These are phyloP conservation scores for Calonectria crousiana DNA, from an alignment of 2,329 filamentous ascomycete species.

Conservation along the genomic window DNA sequence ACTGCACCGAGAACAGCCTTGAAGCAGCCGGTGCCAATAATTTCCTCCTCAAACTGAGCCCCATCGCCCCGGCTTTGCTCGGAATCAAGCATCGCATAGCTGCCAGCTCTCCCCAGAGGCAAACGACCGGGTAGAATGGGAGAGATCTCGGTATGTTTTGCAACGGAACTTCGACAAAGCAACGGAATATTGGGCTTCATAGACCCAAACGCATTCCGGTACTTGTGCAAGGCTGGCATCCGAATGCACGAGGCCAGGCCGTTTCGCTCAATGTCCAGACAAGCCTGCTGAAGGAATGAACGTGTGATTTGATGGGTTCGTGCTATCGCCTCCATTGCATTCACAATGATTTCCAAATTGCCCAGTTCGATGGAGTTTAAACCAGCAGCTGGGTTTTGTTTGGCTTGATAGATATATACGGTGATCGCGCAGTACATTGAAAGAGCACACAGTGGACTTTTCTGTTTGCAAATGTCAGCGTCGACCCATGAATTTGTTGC, in stretches of 20 bases:
- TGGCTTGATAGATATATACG: conserved; percentile 85
- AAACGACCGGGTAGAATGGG: conserved; percentile 60
- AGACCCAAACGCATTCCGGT: conserved; percentile 46
- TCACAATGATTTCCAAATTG: conserved; percentile 80
- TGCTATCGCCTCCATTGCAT: conserved; percentile 82
- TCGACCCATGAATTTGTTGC: not conserved
- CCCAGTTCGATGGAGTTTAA: conserved; percentile 60
- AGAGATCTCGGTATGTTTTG: conserved; percentile 54
- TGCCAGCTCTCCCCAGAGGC: conserved; percentile 47
- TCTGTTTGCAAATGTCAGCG: conserved; percentile 38
- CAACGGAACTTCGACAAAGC: conserved; percentile 59
- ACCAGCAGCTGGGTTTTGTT: conserved; percentile 71
- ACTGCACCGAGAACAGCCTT: conserved; percentile 49
- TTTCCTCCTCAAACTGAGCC: not conserved
- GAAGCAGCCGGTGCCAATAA: conserved; percentile 45
- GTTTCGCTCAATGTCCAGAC: conserved; percentile 79
- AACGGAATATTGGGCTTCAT: conserved; percentile 58
- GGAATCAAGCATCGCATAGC: not conserved
- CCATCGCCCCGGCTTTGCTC: not conserved
- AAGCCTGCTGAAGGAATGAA: conserved; percentile 86
- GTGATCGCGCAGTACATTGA: conserved; percentile 88
- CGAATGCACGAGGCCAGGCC: conserved; percentile 52
- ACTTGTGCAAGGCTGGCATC: conserved; percentile 51
- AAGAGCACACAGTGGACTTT: conserved; percentile 67
- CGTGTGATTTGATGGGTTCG: conserved; percentile 81